A percentile compares a stretch with the other conserved stretches of the same genome.
Conservation (phyloP, 2,329 filamentous ascomycete species). For the Pseudocercospora eumusae region DNA sequence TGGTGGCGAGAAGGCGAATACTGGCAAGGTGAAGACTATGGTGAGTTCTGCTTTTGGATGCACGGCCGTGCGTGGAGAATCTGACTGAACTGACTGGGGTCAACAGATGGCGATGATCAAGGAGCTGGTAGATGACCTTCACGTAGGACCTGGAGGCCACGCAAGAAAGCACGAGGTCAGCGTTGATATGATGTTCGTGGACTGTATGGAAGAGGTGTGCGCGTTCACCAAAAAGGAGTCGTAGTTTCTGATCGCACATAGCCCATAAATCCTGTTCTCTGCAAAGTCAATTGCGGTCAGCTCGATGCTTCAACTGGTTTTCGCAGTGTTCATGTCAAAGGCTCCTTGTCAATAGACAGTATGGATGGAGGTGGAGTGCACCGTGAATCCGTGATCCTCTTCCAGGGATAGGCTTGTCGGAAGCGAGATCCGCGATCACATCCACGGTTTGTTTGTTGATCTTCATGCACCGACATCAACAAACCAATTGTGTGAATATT, state of each 20-base stretch:
- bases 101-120: slow-evolving; percentile 28
- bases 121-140: slow-evolving; percentile 33
- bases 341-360: background rate
- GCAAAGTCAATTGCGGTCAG: background rate
- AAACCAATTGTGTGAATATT: slow-evolving; percentile 2
- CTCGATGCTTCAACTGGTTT: background rate
- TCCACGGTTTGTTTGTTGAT: slow-evolving; percentile 7
- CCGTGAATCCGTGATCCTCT: background rate
- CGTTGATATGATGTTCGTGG: slow-evolving; percentile 24
- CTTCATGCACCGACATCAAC: background rate
- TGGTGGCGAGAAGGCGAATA: slow-evolving; percentile 29
- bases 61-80: background rate
- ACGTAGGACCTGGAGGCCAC: slow-evolving; percentile 20
- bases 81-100: background rate
- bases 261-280: background rate
- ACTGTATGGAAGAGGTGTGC: slow-evolving; percentile 30
- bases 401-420: background rate
- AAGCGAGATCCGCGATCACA: background rate
- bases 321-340: background rate
- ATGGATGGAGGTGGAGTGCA: background rate
- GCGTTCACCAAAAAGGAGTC: slow-evolving; percentile 23
- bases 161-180: slow-evolving; percentile 22
- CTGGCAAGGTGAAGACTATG: slow-evolving; percentile 29
- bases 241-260: background rate
- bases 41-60: background rate